Conservation (phyloP, 179 eudicot genomes). For the Beta macrorhiza region DNA sequence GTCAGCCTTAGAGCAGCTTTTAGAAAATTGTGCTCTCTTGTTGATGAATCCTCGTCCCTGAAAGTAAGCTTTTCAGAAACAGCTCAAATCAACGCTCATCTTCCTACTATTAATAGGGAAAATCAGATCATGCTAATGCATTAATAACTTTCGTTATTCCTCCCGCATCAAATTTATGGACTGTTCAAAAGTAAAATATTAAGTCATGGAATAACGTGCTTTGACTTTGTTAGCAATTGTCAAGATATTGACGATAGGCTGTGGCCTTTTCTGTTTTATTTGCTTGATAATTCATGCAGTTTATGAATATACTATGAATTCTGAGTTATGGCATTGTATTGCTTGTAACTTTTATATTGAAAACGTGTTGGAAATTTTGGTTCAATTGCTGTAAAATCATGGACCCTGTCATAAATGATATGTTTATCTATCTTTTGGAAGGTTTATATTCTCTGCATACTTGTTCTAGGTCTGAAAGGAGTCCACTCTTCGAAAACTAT, state of each 20-base stretch:
- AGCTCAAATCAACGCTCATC: neutral
- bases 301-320: neutral
- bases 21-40: neutral
- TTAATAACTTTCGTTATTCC: neutral
- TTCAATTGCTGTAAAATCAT: neutral
- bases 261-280: neutral
- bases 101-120: neutral
- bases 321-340: neutral
- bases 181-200: neutral
- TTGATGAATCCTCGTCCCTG: neutral
- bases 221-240: neutral
- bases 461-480: constrained; percentile 65
- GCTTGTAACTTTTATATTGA: neutral
- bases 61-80: neutral
- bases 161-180: neutral
- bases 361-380: constrained; percentile 3
- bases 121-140: neutral
- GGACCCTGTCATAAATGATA: neutral
- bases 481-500: constrained; percentile 73
- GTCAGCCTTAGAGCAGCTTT: neutral
- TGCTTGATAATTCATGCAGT: neutral
- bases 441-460: neutral
- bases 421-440: neutral
- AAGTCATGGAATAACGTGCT: neutral
- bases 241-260: neutral